These are phyloP conservation scores for Aspergillus transmontanensis DNA, from an alignment of 2,329 filamentous ascomycete species.

Conservation along the genomic window DNA sequence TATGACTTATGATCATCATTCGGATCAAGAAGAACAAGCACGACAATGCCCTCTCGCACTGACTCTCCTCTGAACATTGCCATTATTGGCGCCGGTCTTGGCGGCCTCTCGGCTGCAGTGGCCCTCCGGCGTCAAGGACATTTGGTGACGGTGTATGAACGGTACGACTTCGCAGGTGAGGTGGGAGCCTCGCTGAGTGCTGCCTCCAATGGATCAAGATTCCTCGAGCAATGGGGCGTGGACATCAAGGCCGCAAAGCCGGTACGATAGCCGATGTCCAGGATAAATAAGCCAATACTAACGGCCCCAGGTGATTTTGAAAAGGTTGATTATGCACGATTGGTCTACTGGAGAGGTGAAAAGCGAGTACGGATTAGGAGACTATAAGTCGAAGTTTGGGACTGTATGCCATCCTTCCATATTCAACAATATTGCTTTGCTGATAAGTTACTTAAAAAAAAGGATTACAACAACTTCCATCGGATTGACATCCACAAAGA, in stretches of 20 bases:
- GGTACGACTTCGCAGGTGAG: constrained; percentile 26
- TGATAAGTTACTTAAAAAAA: neutral
- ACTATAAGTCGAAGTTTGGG: constrained; percentile 26
- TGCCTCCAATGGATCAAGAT: constrained; percentile 24
- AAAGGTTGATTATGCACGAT: constrained; percentile 33
- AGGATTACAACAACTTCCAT: constrained; percentile 33
- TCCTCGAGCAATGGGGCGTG: constrained; percentile 26
- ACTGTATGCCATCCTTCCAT: neutral
- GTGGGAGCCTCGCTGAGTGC: constrained; percentile 26
- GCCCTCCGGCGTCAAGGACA: constrained; percentile 18
- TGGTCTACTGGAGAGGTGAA: constrained; percentile 29
- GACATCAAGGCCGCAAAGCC: constrained; percentile 17
- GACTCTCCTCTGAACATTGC: constrained; percentile 26
- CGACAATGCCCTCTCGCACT: constrained; percentile 24
- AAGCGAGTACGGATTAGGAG: constrained; percentile 29
- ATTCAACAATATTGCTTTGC: neutral
- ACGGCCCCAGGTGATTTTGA: constrained; percentile 27
- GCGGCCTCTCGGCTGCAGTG: constrained; percentile 8
- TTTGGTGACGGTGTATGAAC: constrained; percentile 25
- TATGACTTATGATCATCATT: neutral
- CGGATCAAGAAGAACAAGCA: neutral
- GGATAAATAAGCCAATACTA: neutral
- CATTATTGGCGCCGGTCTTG: constrained; percentile 30
- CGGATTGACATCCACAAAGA: constrained; percentile 31
- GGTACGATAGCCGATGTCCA: neutral